These are phyloP conservation scores for Fusarium lateritium DNA, from an alignment of 2,329 filamentous ascomycete genomes.

Conservation along the genomic window DNA sequence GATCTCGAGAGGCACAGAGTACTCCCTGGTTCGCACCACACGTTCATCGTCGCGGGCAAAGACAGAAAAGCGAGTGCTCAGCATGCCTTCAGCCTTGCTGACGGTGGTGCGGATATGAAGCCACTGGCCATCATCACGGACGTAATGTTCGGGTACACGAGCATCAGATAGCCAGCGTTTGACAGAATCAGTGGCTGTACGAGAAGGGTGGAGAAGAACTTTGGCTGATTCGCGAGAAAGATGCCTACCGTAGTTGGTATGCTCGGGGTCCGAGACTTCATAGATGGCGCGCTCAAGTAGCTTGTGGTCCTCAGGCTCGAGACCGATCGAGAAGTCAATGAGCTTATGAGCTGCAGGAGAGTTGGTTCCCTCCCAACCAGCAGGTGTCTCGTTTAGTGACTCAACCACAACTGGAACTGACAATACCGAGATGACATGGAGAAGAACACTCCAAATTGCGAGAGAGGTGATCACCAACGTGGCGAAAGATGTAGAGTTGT, in stretches of 20 bases:
- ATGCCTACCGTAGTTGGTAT: conserved; percentile 64
- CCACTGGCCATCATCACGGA: conserved; percentile 56
- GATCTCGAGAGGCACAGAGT: conserved; percentile 56
- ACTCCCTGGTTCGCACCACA: conserved; percentile 57
- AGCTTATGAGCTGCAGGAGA: conserved; percentile 33
- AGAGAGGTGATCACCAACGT: conserved; percentile 27
- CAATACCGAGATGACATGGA: conserved; percentile 15
- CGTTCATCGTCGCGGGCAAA: conserved; percentile 57
- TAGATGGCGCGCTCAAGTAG: conserved; percentile 61
- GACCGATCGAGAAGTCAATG: conserved; percentile 52
- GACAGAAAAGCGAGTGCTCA: conserved; percentile 62
- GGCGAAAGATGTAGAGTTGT: background rate
- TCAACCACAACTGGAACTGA: conserved; percentile 43
- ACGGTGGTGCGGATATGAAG: conserved; percentile 61
- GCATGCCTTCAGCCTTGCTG: conserved; percentile 59
- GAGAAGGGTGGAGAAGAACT: conserved; percentile 62
- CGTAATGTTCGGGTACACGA: conserved; percentile 55
- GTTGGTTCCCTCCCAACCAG: conserved; percentile 44
- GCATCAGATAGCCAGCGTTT: conserved; percentile 61
- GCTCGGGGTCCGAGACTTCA: conserved; percentile 64
- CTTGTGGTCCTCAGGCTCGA: conserved; percentile 45
- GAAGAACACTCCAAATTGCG: conserved; percentile 23
- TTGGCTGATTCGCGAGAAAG: conserved; percentile 64
- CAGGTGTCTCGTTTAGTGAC: conserved; percentile 36
- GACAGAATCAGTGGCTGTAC: conserved; percentile 57